These are phyloP conservation scores for Catunica adiposa DNA, from an alignment of 2,329 filamentous ascomycete species.

Conservation along the genomic window DNA sequence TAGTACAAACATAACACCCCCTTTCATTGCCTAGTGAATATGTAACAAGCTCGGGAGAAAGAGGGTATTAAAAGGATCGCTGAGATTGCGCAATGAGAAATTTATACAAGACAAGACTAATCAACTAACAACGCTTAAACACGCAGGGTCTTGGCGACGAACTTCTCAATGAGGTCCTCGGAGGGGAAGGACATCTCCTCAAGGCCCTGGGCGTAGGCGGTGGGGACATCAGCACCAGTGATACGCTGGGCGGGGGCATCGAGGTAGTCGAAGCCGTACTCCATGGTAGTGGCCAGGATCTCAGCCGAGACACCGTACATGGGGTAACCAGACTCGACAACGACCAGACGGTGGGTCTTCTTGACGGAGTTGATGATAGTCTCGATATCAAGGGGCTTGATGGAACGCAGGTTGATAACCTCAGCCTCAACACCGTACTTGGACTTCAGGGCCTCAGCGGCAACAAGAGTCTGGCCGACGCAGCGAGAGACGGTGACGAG, in stretches of 20 bases:
- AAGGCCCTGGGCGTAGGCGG: constrained; percentile 80
- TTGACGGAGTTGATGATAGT: constrained; percentile 93
- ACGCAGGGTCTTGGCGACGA: constrained; percentile 75
- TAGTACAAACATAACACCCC: constrained; percentile 9
- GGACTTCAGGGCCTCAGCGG: constrained; percentile 82
- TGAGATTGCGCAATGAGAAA: background rate
- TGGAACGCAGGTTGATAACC: constrained; percentile 92
- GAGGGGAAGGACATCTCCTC: constrained; percentile 94
- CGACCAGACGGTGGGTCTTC: constrained; percentile 88
- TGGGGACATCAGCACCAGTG: constrained; percentile 93
- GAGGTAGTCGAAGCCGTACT: constrained; percentile 97
- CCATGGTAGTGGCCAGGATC: constrained; percentile 86
- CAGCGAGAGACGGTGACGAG: constrained; percentile 89
- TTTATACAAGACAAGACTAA: constrained; percentile 1
- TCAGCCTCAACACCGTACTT: constrained; percentile 93
- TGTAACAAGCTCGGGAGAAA: constrained; percentile 1
- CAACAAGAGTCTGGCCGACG: constrained; percentile 77
- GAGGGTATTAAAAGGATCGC: constrained; percentile 9
- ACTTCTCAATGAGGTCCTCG: constrained; percentile 71
- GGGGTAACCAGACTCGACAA: constrained; percentile 90
- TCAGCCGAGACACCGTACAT: constrained; percentile 85
- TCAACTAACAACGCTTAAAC: constrained; percentile 33
- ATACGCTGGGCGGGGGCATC: constrained; percentile 85
- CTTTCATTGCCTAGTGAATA: background rate
- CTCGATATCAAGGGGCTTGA: constrained; percentile 94